These are phyloP conservation scores for Cryptococcus depauperatus DNA, from an alignment of 1,284 basidiomycete genomes.

Conservation along the genomic window DNA sequence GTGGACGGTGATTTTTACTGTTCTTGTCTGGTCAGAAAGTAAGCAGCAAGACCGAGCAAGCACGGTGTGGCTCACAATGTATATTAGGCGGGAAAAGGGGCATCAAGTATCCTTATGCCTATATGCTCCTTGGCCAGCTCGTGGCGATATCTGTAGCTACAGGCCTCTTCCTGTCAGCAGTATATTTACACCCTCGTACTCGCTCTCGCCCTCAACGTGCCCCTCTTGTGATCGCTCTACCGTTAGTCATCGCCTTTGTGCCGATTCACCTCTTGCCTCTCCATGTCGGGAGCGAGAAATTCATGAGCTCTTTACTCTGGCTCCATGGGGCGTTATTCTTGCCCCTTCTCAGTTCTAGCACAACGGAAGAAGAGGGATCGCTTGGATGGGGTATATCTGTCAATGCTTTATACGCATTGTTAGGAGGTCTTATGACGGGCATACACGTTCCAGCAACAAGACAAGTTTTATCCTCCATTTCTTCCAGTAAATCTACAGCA, in stretches of 20 bases:
- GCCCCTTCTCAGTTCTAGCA: conserved; percentile 47
- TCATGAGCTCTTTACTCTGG: conserved; percentile 55
- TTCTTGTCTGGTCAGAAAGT: conserved; percentile 56
- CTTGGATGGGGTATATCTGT: conserved; percentile 10
- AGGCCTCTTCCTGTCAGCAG: conserved; percentile 58
- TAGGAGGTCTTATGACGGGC: conserved; percentile 31
- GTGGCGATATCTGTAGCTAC: conserved; percentile 64
- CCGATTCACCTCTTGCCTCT: conserved; percentile 52
- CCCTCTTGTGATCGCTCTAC: conserved; percentile 33
- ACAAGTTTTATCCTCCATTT: conserved; percentile 13
- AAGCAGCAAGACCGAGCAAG: conserved; percentile 25
- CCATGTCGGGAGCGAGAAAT: conserved; percentile 48
- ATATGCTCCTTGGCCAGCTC: conserved; percentile 66
- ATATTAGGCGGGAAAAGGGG: conserved; percentile 46
- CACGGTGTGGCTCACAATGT: neutral
- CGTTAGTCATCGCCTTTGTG: conserved; percentile 50
- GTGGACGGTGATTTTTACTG: conserved; percentile 58
- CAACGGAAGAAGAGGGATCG: neutral
- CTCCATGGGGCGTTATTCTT: conserved; percentile 58
- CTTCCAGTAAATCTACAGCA: conserved; percentile 6
- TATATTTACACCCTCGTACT: conserved; percentile 45
- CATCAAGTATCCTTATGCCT: conserved; percentile 57
- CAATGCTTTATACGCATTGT: conserved; percentile 45
- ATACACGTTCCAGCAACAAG: conserved; percentile 47
- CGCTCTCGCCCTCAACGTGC: conserved; percentile 9